Conservation (phyloP, 352 stramenopile species). For the Globisporangium uncinulatum region DNA sequence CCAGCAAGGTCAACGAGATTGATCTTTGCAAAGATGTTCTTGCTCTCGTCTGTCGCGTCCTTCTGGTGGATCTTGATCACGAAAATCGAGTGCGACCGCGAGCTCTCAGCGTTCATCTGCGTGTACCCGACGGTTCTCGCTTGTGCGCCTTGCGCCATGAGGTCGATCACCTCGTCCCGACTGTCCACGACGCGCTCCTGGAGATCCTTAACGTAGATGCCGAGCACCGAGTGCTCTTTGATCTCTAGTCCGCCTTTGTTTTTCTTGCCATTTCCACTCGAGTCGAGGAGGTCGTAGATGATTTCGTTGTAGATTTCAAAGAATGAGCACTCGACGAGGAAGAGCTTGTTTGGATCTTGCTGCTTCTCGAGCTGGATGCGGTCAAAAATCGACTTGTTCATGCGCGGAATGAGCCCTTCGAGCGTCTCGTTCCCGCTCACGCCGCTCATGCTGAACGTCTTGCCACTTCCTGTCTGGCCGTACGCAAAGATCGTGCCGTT, state of each 20-base stretch:
- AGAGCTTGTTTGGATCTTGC: constrained; percentile 20
- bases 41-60: constrained; percentile 72
- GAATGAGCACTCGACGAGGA: constrained; percentile 95
- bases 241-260: constrained; percentile 89
- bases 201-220: constrained; percentile 93
- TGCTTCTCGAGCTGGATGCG: constrained; percentile 56
- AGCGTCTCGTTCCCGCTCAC: constrained; percentile 61
- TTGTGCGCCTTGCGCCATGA: constrained; percentile 66
- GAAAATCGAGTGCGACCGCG: constrained; percentile 94
- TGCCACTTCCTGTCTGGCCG: constrained; percentile 88
- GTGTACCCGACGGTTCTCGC: constrained; percentile 81
- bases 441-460: constrained; percentile 91
- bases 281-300: constrained; percentile 93
- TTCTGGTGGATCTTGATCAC: constrained; percentile 95
- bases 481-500: constrained; percentile 93
- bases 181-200: constrained; percentile 86
- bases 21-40: constrained; percentile 91
- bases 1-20: constrained; percentile 94
- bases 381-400: constrained; percentile 67
- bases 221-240: constrained; percentile 91
- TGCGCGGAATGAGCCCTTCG: constrained; percentile 66
- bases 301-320: constrained; percentile 99
- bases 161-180: constrained; percentile 77
- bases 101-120: constrained; percentile 92
- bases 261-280: constrained; percentile 82